Evolutionary conservation across 148 eudicot genomes (phyloP).

Genomic region (Fagopyrum homotropicum): DNA sequence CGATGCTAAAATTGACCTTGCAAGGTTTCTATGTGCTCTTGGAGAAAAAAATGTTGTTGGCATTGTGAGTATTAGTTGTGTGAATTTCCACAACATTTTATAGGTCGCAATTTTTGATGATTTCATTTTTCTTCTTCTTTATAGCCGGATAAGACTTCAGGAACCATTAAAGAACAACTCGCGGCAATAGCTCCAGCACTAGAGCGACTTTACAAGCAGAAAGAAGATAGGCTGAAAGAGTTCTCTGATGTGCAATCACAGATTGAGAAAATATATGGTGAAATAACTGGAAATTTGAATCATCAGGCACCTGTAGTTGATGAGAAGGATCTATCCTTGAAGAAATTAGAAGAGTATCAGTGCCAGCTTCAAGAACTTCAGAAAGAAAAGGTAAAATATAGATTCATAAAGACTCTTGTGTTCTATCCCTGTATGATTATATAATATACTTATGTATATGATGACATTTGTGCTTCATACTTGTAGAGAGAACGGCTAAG

Average conservation of each 20-base stretch:
- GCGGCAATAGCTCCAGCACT: constrained; percentile 75
- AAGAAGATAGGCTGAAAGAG: constrained; percentile 70
- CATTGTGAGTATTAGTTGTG: constrained; percentile 43
- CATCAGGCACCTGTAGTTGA: constrained; percentile 60
- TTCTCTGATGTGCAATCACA: constrained; percentile 75
- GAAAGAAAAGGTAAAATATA: constrained; percentile 60
- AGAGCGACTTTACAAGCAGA: constrained; percentile 69
- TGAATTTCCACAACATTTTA: neutral
- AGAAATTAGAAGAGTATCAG: constrained; percentile 78
- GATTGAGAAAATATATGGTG: constrained; percentile 68
- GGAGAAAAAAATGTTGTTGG: constrained; percentile 71
- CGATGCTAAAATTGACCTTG: constrained; percentile 72
- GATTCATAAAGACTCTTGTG: neutral
- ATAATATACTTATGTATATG: neutral
- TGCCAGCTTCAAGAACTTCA: constrained; percentile 92
- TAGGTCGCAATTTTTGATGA: neutral
- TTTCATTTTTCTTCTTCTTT: constrained; percentile 15
- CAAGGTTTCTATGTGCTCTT: constrained; percentile 66
- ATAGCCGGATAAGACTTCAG: constrained; percentile 84
- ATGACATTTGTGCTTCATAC: neutral
- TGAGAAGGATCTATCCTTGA: constrained; percentile 75
- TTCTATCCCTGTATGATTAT: too few relatives aligned
- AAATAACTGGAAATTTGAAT: constrained; percentile 63
- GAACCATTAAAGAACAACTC: constrained; percentile 92
- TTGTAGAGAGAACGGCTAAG: constrained; percentile 88